Base-by-base conservation (phyloP, 1,284 basidiomycete genomes). In the Polyporus tsugae region DNA sequence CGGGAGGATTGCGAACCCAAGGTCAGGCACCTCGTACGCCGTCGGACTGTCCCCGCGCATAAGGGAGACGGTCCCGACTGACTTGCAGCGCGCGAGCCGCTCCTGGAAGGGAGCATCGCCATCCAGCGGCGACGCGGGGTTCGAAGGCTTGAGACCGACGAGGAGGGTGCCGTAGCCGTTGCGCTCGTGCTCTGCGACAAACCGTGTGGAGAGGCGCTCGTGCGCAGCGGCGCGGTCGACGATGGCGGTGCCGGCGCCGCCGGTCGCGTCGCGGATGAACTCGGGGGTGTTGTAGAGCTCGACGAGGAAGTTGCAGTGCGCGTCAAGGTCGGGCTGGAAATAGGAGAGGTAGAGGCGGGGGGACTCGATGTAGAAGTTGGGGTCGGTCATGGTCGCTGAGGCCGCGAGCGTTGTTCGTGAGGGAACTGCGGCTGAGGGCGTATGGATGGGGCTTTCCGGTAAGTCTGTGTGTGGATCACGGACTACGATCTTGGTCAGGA, bases 231-330 rank as follows among this genome's bases (percentile, higher is more conserved):
- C 61, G 61, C 61, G 65, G 29, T 55, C 29, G 29, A 33, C 33
- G 29, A 61, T 57, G 9, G 35, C 22, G 55, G 62, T 41, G 9
- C 41, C 29, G 1, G 61, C 25, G 22, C 41, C 35, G 33, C 61
- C 55, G 15, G 42, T 35, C 35, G 42, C 33, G 22, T 33, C 53
- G 15, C 53, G 53, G 55, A 63, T 49, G 65, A 63, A 63, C 61
- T 67, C 61, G 55, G 65, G 61, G 36, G 61, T 52, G 66, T 60
- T 67, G 44, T 63, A 67, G 57, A 67, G 62, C 57, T 36, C 5
- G 29, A 63, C 57, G 66, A 63, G 66, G 46, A 67, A 63, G 62
- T 67, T 62, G 62, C 62, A 67, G 66, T 63, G 66, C 15, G 29
- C 46, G 61, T 67, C 61, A 44, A 52, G n/a, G 9, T 33, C 33